Percentiles rank a stretch among this genome's conserved stretches.
Conservation (phyloP, 2,329 filamentous ascomycete genomes). For the Aureobasidium sp. region DNA sequence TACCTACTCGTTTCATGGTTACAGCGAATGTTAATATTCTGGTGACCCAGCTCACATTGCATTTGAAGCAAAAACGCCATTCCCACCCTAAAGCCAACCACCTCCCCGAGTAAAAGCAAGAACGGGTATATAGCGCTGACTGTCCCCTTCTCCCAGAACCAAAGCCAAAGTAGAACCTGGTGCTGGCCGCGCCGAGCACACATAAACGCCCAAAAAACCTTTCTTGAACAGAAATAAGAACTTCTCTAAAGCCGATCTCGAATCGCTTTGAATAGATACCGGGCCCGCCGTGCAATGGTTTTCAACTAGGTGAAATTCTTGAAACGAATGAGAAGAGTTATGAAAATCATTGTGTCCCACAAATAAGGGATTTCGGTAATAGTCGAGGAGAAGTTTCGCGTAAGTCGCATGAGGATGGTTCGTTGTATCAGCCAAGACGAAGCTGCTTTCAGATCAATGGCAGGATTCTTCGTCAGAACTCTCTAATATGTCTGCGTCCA, state of each 20-base stretch:
- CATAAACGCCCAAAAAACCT: slow-evolving; percentile 11
- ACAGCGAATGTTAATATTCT: not conserved
- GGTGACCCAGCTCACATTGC: not conserved
- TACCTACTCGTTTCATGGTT: not conserved
- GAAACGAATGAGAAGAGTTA: not conserved
- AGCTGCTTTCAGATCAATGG: not conserved
- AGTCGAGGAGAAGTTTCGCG: not conserved
- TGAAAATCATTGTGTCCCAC: not conserved
- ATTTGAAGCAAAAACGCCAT: not conserved
- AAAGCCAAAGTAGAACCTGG: not conserved
- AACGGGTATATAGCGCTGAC: slow-evolving; percentile 17
- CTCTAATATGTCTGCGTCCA: slow-evolving; percentile 4
- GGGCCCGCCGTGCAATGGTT: not conserved
- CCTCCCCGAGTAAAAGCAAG: not conserved
- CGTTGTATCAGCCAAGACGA: not conserved
- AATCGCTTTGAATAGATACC: not conserved
- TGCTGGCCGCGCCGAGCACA: not conserved
- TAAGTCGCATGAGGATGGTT: not conserved
- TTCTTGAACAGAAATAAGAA: not conserved
- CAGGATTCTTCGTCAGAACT: not conserved
- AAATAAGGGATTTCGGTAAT: not conserved
- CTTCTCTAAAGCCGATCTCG: not conserved
- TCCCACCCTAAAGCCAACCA: not conserved
- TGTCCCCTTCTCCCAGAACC: not conserved
- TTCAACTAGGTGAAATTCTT: not conserved